phyloP scores from a whole-genome alignment of 257 asterid species.

The Solanum tarapatanum region DNA sequence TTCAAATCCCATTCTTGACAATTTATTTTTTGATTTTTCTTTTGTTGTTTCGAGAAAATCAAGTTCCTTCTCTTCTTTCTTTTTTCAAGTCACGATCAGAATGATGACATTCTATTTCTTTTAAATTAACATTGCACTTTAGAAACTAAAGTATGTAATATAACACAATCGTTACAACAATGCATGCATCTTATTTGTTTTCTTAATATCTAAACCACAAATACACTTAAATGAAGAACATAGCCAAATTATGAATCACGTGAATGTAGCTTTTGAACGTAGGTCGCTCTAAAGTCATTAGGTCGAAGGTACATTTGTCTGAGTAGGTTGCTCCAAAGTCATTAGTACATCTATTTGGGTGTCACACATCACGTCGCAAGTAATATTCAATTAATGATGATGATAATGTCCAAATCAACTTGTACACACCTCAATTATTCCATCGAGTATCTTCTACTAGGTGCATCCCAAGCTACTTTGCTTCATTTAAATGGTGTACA shows the following conservation, averaged over 20 bases:
- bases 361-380: not conserved
- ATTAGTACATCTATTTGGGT: not conserved
- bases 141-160: not conserved
- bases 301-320: not conserved
- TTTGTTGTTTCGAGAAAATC: not conserved
- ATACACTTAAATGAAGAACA: not conserved
- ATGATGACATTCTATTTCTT: not conserved
- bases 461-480: not conserved
- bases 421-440: not conserved
- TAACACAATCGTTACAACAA: not conserved
- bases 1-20: slow-evolving; percentile 21
- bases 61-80: not conserved
- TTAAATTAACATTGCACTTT: not conserved
- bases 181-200: not conserved
- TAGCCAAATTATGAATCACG: not conserved
- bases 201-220: not conserved
- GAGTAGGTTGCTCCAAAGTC: not conserved
- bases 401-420: no score
- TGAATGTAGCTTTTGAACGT: not conserved
- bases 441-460: not conserved
- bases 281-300: not conserved
- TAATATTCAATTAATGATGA: not conserved
- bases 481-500: not conserved
- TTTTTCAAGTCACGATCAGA: not conserved
- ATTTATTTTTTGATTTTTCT: not conserved